Percentiles rank a stretch among this genome's conserved stretches.
Evolutionary conservation across 176 grass and related monocot species (phyloP).

Genomic region (Oryza rufipogon): DNA sequence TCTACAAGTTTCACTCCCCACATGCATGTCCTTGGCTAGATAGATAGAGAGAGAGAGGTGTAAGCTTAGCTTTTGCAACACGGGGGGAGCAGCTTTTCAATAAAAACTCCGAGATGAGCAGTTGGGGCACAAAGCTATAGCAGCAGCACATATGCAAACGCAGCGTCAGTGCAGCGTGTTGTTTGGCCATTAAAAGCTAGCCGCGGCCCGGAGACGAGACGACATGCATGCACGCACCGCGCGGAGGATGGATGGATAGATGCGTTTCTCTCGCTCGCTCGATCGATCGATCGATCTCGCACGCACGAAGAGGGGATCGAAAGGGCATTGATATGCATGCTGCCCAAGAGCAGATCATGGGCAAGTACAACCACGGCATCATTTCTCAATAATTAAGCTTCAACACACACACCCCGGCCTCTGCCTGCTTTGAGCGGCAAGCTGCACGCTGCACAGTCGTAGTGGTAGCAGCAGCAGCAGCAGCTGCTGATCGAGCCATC

Average conservation of each 20-base stretch:
- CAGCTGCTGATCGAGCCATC: constrained; percentile 42
- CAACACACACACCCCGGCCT: not conserved
- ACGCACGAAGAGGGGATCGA: no score
- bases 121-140: constrained; percentile 36
- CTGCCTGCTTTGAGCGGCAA: constrained; percentile 13
- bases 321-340: constrained; percentile 49
- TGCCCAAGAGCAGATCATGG: constrained; percentile 43
- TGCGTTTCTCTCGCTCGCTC: not conserved
- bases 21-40: not conserved
- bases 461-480: not conserved
- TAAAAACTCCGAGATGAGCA: constrained; percentile 45
- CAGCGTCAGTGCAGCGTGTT: not conserved
- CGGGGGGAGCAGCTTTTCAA: constrained; percentile 43
- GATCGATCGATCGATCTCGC: no score
- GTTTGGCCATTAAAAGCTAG: constrained; percentile 36
- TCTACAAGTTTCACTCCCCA: not conserved
- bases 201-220: not conserved
- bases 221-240: not conserved
- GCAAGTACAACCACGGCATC: constrained; percentile 68
- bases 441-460: constrained; percentile 36
- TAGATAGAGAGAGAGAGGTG: not conserved
- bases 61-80: constrained; percentile 34
- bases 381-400: constrained; percentile 80
- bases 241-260: no score
- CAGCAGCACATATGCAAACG: not conserved